Percentiles rank a stretch among this genome's conserved stretches.
phyloP scores from a whole-genome alignment of 305 asterid species.

The Caryopteris hybrid region DNA sequence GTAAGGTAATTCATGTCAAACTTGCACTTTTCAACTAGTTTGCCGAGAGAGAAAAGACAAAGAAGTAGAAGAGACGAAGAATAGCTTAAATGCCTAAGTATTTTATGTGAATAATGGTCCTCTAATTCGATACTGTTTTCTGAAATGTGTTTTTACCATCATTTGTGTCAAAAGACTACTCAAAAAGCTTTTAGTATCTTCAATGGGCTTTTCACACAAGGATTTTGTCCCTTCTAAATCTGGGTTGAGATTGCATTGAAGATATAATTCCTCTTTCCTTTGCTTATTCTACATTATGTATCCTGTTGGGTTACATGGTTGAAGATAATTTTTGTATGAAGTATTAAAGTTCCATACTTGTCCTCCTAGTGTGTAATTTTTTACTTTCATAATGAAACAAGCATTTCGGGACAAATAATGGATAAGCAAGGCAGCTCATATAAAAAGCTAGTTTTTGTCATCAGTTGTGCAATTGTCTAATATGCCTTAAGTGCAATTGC shows the following conservation, averaged over 20 bases:
- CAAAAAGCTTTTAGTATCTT: not conserved
- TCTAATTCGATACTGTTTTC: no score
- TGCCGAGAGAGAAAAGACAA: no score
- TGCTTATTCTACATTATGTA: not conserved
- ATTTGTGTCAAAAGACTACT: not conserved
- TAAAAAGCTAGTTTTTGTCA: not conserved
- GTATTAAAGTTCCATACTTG: not conserved
- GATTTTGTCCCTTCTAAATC: not conserved
- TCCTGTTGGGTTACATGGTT: not conserved
- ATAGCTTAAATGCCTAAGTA: no score
- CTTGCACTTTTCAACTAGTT: not conserved
- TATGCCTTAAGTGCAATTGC: constrained; percentile 13
- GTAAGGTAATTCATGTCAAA: not conserved
- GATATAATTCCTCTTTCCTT: not conserved
- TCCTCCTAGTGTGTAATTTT: not conserved
- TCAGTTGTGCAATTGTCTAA: constrained; percentile 8
- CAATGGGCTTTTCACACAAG: not conserved
- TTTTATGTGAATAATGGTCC: not conserved
- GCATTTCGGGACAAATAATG: not conserved
- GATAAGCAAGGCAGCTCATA: not conserved
- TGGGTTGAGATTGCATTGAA: not conserved
- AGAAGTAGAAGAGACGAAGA: no score
- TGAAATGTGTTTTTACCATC: not conserved
- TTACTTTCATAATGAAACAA: not conserved
- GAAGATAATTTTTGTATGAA: not conserved